Base-by-base conservation (phyloP, 805 yeast species). In the Candida coleopterorum region DNA sequence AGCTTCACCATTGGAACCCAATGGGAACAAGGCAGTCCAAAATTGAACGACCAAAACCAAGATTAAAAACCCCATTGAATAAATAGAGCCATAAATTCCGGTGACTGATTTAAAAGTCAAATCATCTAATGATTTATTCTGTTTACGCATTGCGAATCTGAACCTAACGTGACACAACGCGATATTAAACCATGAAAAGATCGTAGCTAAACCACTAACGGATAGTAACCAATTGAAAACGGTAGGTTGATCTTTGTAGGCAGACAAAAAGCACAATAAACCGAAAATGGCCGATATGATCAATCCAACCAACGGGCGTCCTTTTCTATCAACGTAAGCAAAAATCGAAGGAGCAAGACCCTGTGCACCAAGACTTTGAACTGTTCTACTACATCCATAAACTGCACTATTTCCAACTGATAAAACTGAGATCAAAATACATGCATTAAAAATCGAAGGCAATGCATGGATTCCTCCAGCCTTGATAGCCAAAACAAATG, bases 371-470 rank as follows among this genome's bases (percentile, higher is more conserved):
- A 83, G 62, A 16, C 85, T 74, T 36, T 77, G 78, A 37, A 83
- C 52, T 8, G 86, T 70, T 68, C 90, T 74, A 34, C 88, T 80
- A 42, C 80, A 74, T n/a, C 81, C 85, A 54, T 72, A 83, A 28
- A 81, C 75, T 2, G 88, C 76, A 17, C 87, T 77, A 64, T 82
- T 83, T 47, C 87, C 88, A 36, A 82, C 89, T 6, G 88, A 81
- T 38, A 81, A 58, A 18, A 83, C 86, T 3, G 89, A 79, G 40
- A 82, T 58, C 62, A 83, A 64, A 46, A 83, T 81, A 29, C 82
- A 86, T 15, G 78, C 85, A 53, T 83, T 83, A 66, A 83, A 80
- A 43, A 83, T 74, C 35, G 80, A 76, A 35, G 89, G 89, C 33
- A 81, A 69, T 28, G 77, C 83, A 33, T 62, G 63, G 45, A 82